These are phyloP conservation scores for Tricholomella constricta DNA, from an alignment of 768 basidiomycete genomes.

Conservation along the genomic window DNA sequence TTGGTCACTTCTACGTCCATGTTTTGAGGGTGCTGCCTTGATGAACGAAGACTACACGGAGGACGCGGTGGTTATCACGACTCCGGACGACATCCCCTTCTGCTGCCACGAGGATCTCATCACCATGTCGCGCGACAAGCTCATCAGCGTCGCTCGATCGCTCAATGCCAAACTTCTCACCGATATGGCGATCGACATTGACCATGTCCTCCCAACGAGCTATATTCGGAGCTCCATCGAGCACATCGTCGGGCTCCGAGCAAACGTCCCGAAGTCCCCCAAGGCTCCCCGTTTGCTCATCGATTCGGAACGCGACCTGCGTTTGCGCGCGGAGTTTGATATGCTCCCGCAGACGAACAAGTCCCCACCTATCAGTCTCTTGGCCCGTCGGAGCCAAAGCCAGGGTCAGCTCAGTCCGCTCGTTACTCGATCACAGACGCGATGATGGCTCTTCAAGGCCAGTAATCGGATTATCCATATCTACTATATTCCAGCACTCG, in stretches of 20 bases:
- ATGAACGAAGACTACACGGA: slow-evolving; percentile 57
- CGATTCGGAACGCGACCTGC: slow-evolving; percentile 8
- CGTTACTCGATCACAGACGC: no score
- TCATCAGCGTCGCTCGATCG: slow-evolving; percentile 51
- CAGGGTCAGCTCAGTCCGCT: slow-evolving; percentile 14
- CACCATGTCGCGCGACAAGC: slow-evolving; percentile 57
- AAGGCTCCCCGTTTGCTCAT: slow-evolving; percentile 26
- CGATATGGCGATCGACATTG: no score
- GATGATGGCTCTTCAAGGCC: no score
- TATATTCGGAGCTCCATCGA: slow-evolving; percentile 60
- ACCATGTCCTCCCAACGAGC: slow-evolving; percentile 36
- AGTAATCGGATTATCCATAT: no score
- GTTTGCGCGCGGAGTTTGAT: slow-evolving; percentile 9
- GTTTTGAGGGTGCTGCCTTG: slow-evolving; percentile 54
- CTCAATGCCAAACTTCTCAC: slow-evolving; percentile 61
- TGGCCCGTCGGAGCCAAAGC: slow-evolving; percentile 30
- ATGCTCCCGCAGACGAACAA: slow-evolving; percentile 15
- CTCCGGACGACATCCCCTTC: slow-evolving; percentile 60
- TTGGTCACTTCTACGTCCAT: no score
- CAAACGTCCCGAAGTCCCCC: slow-evolving; percentile 40
- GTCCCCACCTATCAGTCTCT: slow-evolving; percentile 39
- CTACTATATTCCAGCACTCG: no score
- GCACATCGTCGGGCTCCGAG: slow-evolving; percentile 56
- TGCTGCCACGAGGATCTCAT: no score
- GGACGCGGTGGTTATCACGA: slow-evolving; percentile 64